Base-by-base conservation (phyloP, 2,329 filamentous ascomycete genomes). In the Cladosporium sp. region DNA sequence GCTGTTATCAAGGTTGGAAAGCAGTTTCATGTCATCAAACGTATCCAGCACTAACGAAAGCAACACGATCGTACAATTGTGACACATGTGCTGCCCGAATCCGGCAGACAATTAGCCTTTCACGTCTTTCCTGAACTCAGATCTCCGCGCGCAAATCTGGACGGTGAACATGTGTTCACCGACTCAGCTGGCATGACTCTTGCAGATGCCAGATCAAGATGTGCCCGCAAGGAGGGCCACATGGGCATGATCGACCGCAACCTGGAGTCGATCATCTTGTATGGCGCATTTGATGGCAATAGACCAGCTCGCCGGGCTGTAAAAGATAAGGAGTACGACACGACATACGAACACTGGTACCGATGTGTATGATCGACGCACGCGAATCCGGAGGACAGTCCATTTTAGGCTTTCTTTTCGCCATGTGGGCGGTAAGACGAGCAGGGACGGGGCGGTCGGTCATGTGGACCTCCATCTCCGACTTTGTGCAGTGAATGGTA, bases 341-440 rank as follows among this genome's bases (percentile, higher is more conserved):
- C 40, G 12, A 23, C 55, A 28, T 26, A 26, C 23, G 23, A 40
- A 26, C 31, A 11, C 23, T 31, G 57, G 57, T 60, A 50, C 37
- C 57, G 57, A 60, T n/a, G 37, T 37, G 31, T 60, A 11, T 49
- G 57, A 60, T 60, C 57, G 37, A 31, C 57, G 16, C 8, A 21
- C 5, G 28, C 2, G 50, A 31, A 29, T 31, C 16, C 52, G 52
- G 52, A 21, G 52, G 21, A 21, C 10, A 55, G 12, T 5, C 52
- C 52, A 33, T 18, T 31, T 55, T 55, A n/a, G 52, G 52, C 26
- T n/a, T 55, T 33, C 18, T 11, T 46, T 8, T 37, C 14, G 12
- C 35, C 35, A 37, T 37, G n/a, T 46, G 40, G 40, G 40, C 40
- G 40, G n/a, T 10, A 21, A 23, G 40, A 21, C 7, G 40, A 23